Percentiles rank a stretch among this genome's conserved stretches.
Conservation (phyloP, 1,284 basidiomycete genomes). For the Apiotrichum mycotoxinovorans region DNA sequence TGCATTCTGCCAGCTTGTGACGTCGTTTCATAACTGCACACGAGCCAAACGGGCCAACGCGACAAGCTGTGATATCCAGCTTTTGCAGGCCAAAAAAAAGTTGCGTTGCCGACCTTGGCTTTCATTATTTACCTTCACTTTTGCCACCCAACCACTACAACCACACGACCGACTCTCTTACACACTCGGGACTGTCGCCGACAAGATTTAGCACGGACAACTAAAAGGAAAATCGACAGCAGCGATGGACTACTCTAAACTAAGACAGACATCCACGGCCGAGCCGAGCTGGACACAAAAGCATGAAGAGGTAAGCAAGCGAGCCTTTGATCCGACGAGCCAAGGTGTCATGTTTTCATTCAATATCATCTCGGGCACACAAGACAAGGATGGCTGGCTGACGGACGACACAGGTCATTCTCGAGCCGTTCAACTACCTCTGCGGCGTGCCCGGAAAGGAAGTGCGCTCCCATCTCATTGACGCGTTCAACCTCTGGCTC, state of each 20-base stretch:
- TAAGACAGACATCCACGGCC: conserved; percentile 21
- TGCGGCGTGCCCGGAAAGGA: conserved; percentile 88
- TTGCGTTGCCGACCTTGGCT: not conserved
- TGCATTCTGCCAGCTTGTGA: no score
- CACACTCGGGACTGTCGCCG: no score
- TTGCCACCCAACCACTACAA: conserved; percentile 2
- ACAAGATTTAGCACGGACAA: not conserved
- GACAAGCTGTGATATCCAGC: no score
- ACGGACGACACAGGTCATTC: conserved; percentile 46
- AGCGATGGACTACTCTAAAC: conserved; percentile 38
- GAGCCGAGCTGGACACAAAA: conserved; percentile 42
- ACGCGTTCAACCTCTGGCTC: conserved; percentile 93
- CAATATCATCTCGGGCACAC: not conserved
- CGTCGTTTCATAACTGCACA: no score
- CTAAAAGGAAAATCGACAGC: not conserved
- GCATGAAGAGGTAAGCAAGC: conserved; percentile 45
- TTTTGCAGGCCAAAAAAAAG: no score
- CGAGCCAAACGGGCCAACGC: no score
- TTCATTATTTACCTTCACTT: not conserved
- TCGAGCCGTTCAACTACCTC: conserved; percentile 88
- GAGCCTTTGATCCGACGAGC: not conserved
- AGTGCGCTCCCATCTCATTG: conserved; percentile 81
- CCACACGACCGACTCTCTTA: not conserved
- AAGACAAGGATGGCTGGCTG: no score
- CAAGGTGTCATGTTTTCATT: not conserved